Evolutionary conservation across 805 yeast genomes (phyloP), one percentile per base, ranked within the genome.

Genomic region (Pichia manshurica): DNA sequence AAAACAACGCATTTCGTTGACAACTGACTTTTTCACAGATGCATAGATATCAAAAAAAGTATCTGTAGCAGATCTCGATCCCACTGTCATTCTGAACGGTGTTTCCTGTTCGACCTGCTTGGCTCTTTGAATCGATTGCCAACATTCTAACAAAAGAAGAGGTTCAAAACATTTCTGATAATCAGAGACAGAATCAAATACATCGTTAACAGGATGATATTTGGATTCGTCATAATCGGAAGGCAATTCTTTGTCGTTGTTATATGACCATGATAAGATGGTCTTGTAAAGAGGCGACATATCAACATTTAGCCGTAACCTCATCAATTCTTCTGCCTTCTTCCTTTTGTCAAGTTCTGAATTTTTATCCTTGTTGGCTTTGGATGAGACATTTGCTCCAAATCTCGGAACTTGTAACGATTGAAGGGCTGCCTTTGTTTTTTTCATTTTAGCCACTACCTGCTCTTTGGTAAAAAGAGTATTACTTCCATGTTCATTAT

Each of bases 41-140:
- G 87, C 84, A 64, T 82, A 86, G 5, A 91, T 84, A 57, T 91
- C 98, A 59, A 84, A 86, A 60, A 91, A 93, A 13, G 86, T 84
- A 56, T 89, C 96, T 15, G 87, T 84, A 1, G 87, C 80, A 2
- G 88, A 77, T 55, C 96, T 75, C 32, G 88, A 85, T 3, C 95
- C 97, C 17, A 90, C 69, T 2, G 78, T 68, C 2, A 90, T 56
- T 28, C 74, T 74, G 61, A 90, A 83, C 0, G 95, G 89, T 5
- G 57, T 65, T 42, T 75, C 77, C 9, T 75, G 76, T 15, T 69
- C 67, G 16, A 85, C 78, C 43, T 78, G 79, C 52, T 84, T 81
- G 0, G 93, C 80, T 4, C 87, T 74, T 54, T 81, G 83, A 23
- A 93, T 77, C 0, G 87, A 84, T 59, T 90, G 96, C 97, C 98